phyloP scores from a whole-genome alignment of 208 protist species.

The Leishmania arabica region DNA sequence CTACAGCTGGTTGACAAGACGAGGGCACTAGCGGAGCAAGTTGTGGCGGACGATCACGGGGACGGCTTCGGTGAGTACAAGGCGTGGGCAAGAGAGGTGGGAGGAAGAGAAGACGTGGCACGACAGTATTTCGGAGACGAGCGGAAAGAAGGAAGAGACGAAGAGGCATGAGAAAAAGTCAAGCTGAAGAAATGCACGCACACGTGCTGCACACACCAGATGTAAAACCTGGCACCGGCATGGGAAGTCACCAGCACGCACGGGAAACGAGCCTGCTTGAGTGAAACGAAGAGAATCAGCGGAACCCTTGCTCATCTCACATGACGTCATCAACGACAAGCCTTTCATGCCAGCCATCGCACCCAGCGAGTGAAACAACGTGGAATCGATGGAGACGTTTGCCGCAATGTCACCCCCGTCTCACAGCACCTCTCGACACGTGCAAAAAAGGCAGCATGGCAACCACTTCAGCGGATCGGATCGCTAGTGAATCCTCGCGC shows the following conservation, averaged over 20 bases:
- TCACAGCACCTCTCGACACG: neutral
- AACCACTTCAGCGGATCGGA: neutral
- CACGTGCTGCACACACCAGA: neutral
- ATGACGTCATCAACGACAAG: neutral
- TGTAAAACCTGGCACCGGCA: neutral
- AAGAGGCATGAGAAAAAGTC: neutral
- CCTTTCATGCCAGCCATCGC: neutral
- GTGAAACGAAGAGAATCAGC: neutral
- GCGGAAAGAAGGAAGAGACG: neutral
- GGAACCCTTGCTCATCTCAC: neutral
- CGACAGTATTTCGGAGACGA: neutral
- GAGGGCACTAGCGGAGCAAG: neutral
- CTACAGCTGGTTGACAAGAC: neutral
- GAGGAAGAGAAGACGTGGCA: neutral
- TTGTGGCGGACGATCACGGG: neutral
- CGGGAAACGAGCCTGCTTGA: neutral
- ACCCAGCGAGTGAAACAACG: neutral
- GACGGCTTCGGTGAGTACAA: neutral
- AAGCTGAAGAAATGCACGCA: neutral
- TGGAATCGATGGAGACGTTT: neutral
- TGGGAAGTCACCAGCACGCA: neutral
- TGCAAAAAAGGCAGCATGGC: neutral
- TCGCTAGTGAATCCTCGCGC: neutral
- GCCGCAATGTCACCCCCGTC: neutral
- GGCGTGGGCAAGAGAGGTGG: neutral